Base-by-base conservation (phyloP, 2,329 filamentous ascomycete genomes). In the Nemania serpens region DNA sequence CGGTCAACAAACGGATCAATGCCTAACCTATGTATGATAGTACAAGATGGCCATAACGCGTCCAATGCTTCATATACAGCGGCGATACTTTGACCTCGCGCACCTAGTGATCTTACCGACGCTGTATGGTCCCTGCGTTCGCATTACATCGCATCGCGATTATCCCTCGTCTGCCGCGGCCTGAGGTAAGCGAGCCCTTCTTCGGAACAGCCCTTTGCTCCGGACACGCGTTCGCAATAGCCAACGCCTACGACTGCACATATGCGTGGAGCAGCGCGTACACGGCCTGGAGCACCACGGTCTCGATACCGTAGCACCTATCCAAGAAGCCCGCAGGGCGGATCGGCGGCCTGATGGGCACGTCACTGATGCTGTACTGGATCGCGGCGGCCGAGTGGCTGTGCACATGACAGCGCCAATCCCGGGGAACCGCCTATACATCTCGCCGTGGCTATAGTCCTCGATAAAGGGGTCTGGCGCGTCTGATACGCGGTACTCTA, bases 401-500 rank as follows among this genome's bases (percentile, higher is more conserved):
- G 36, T 68, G 65, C n/a, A 67, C 48, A 2, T n/a, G n/a, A 67
- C 61, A 39, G 55, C 51, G 43, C 41, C 57, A 43, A 66, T 50
- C 0, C 33, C 17, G 17, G 61, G 33, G 47, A 58, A 68, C 22
- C 61, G 56, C 61, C 61, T 62, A 13, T 63, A 62, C 5, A 67
- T 58, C 58, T 68, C 65, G 56, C 59, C 59, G 55, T 68, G 66
- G 22, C 67, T 67, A 37, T 54, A 63, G 15, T 62, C 59, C 48
- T 68, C 65, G 48, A 43, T 59, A 55, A 61, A 82, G n/a, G n/a
- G n/a, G n/a, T 29, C 25, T 29, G 7, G 7, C 11, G 75, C 77
- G 59, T 80, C 77, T 0, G 67, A 59, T 18, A 84, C 71, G 33
- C 72, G 62, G 66, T 83, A 84, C 46, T 79, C 75, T 34, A 83